A percentile compares a stretch with the other conserved stretches of the same genome.
Conservation (phyloP, 441 rosid species). For the Erysimum cheiri region DNA sequence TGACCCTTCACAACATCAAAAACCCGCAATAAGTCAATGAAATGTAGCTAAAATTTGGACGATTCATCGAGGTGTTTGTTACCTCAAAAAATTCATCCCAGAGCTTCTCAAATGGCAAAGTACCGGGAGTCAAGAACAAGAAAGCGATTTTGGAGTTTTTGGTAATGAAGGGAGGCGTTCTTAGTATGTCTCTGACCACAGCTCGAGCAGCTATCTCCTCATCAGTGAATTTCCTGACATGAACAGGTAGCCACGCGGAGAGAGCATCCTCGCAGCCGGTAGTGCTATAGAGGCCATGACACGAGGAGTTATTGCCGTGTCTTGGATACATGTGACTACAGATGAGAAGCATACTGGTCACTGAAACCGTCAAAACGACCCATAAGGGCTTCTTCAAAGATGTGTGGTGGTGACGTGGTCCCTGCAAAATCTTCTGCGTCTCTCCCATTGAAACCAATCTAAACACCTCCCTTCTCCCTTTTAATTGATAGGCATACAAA, state of each 20-base stretch:
- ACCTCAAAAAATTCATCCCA: slow-evolving; percentile 91
- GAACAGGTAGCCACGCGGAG: slow-evolving; percentile 88
- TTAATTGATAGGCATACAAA: slow-evolving; percentile 47
- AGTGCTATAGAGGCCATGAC: slow-evolving; percentile 63
- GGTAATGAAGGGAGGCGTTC: slow-evolving; percentile 51
- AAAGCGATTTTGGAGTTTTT: slow-evolving; percentile 81
- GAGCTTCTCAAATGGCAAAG: slow-evolving; percentile 92
- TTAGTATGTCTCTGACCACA: slow-evolving; percentile 73
- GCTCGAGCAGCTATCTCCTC: slow-evolving; percentile 75
- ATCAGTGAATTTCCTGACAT: slow-evolving; percentile 68
- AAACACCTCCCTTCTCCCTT: slow-evolving; percentile 56
- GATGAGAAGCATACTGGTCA: slow-evolving; percentile 77
- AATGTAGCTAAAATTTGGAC: neutral
- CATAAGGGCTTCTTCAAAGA: slow-evolving; percentile 81
- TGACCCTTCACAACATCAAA: slow-evolving; percentile 67
- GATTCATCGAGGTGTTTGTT: slow-evolving; percentile 35
- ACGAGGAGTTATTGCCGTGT: slow-evolving; percentile 52
- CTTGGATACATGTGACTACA: slow-evolving; percentile 76
- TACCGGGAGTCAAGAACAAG: slow-evolving; percentile 88
- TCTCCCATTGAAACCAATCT: slow-evolving; percentile 60
- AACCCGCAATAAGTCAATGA: neutral
- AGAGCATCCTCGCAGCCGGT: slow-evolving; percentile 68
- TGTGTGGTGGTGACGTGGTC: slow-evolving; percentile 72
- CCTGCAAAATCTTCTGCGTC: slow-evolving; percentile 57
- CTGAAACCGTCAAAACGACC: slow-evolving; percentile 72